Percentiles rank a stretch among this genome's conserved stretches.
Evolutionary conservation across 192 early-diverging fungal genomes (phyloP).

Genomic region (Rhizophagus clarus): DNA sequence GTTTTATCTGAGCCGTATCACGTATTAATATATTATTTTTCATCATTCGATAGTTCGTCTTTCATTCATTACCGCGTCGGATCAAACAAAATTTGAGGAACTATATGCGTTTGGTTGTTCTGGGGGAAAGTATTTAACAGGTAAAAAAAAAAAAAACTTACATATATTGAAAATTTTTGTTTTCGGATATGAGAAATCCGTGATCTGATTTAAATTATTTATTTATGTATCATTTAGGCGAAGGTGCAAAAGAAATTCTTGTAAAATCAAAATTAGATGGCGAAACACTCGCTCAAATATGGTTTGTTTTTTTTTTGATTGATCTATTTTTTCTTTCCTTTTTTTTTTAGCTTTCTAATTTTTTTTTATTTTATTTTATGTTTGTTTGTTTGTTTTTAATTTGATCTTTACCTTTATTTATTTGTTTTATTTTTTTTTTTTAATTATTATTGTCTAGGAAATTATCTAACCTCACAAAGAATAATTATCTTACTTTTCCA

Average conservation of each 20-base stretch:
- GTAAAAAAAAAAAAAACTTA: not conserved
- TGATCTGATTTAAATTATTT: not conserved
- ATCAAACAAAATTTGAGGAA: constrained; percentile 46
- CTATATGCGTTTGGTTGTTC: constrained; percentile 34
- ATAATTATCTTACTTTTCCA: constrained; percentile 56
- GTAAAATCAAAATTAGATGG: constrained; percentile 37
- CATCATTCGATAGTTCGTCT: constrained; percentile 32
- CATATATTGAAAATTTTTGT: not conserved
- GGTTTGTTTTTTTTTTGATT: constrained; percentile 35
- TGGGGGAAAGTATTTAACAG: constrained; percentile 28
- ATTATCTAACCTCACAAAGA: constrained; percentile 53
- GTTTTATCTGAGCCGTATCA: not conserved
- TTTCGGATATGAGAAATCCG: not conserved
- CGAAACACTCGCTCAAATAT: constrained; percentile 44
- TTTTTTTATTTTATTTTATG: not conserved
- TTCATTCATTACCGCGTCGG: constrained; percentile 42
- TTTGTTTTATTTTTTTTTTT: too few relatives aligned
- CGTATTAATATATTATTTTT: too few relatives aligned
- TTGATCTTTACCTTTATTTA: not conserved
- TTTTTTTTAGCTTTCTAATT: not conserved
- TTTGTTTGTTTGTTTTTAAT: too few relatives aligned
- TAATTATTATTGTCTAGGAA: constrained; percentile 45
- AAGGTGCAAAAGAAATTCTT: constrained; percentile 40
- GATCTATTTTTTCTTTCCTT: not conserved
- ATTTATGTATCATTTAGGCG: constrained; percentile 27